Conservation (phyloP, 192 early-diverging fungal genomes). For the Linnemannia elongata region DNA sequence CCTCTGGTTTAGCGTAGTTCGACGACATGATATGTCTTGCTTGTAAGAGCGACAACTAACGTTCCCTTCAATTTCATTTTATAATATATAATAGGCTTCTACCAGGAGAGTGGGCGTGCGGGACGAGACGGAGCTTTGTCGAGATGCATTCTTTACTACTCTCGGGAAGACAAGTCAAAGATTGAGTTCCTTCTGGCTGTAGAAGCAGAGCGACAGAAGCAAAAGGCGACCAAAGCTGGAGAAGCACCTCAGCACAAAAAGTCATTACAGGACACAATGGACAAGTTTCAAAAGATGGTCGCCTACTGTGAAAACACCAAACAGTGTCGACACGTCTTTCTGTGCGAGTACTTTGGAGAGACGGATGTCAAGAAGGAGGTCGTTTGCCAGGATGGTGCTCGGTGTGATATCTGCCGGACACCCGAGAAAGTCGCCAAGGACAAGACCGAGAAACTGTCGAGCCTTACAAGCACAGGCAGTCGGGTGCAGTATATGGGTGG, state of each 20-base stretch:
- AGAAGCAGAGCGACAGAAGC: conserved; percentile 69
- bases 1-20: not conserved
- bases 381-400: conserved; percentile 33
- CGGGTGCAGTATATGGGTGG: conserved; percentile 30
- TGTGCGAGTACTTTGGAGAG: conserved; percentile 93
- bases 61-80: not conserved
- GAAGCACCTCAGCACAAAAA: conserved; percentile 11
- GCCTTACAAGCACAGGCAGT: not conserved
- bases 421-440: conserved; percentile 44
- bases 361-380: conserved; percentile 60
- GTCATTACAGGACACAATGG: not conserved
- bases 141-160: conserved; percentile 85
- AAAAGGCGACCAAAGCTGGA: conserved; percentile 72
- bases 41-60: not conserved
- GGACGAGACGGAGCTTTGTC: conserved; percentile 69
- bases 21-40: not conserved
- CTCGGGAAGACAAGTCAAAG: conserved; percentile 75
- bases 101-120: conserved; percentile 81
- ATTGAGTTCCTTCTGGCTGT: conserved; percentile 69
- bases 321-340: conserved; percentile 86
- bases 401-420: conserved; percentile 46
- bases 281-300: conserved; percentile 72
- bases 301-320: conserved; percentile 86
- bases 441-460: conserved; percentile 31
- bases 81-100: conserved; percentile 59